A percentile compares a stretch with the other conserved stretches of the same genome.
phyloP scores from a whole-genome alignment of 352 stramenopile species.

The Pythium folliculosum region DNA sequence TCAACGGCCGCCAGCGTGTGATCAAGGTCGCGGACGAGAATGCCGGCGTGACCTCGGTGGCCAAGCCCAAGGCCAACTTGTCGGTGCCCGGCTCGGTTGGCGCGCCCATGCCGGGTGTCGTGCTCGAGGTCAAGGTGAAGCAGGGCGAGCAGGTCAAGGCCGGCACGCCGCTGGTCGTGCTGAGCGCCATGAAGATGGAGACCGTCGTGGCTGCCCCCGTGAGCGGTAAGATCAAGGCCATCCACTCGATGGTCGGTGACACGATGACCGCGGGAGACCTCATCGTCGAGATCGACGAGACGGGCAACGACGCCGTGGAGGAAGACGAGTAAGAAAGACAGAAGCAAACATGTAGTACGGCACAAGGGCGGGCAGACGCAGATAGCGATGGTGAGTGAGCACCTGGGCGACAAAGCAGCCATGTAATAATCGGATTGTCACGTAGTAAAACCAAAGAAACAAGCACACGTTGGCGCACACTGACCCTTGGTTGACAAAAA shows the following conservation, averaged over 20 bases:
- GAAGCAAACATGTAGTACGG: background rate
- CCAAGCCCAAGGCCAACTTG: constrained; percentile 88
- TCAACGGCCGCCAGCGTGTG: constrained; percentile 93
- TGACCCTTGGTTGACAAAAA: background rate
- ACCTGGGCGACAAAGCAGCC: background rate
- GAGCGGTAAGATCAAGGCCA: constrained; percentile 87
- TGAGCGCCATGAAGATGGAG: constrained; percentile 99
- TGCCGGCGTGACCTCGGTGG: constrained; percentile 56
- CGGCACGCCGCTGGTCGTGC: constrained; percentile 91
- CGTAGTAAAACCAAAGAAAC: background rate
- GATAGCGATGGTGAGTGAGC: background rate
- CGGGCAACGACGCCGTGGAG: constrained; percentile 42
- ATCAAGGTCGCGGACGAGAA: constrained; percentile 93
- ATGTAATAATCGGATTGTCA: constrained; percentile 12
- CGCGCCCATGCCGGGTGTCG: constrained; percentile 96
- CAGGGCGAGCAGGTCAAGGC: constrained; percentile 92
- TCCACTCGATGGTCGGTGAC: constrained; percentile 93
- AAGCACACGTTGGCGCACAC: background rate
- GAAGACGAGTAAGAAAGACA: constrained; percentile 30
- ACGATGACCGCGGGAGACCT: constrained; percentile 95
- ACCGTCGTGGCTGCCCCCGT: constrained; percentile 93
- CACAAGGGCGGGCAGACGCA: background rate
- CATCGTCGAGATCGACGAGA: constrained; percentile 94
- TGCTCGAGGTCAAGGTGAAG: constrained; percentile 95
- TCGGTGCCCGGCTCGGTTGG: constrained; percentile 86